A percentile compares a stretch with the other conserved stretches of the same genome.
Conservation (phyloP, 768 basidiomycete genomes). For the Leccinum disarticulatum region DNA sequence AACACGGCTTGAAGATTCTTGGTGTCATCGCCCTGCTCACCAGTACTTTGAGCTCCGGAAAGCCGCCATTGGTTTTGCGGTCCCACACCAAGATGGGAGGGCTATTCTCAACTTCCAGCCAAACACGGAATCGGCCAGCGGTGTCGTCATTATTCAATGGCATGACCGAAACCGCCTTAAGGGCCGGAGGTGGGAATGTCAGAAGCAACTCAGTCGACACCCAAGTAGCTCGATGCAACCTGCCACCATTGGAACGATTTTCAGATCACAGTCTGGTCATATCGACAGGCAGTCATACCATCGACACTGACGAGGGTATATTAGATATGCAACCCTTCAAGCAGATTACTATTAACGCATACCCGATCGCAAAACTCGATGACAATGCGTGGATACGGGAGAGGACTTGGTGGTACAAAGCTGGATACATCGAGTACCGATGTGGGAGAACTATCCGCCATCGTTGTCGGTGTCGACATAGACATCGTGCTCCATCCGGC, state of each 20-base stretch:
- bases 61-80: conserved; percentile 85
- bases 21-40: conserved; percentile 42
- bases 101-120: conserved; percentile 53
- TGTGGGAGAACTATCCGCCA: conserved; percentile 26
- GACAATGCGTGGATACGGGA: conserved; percentile 55
- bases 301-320: conserved; percentile 55
- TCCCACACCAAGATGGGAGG: conserved; percentile 73
- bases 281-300: conserved; percentile 51
- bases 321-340: conserved; percentile 3
- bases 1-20: conserved; percentile 4
- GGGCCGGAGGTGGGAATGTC: conserved; percentile 80
- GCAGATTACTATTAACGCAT: conserved; percentile 29
- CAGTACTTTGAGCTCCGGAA: conserved; percentile 85
- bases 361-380: conserved; percentile 95
- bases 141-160: conserved; percentile 81
- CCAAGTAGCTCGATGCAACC: conserved; percentile 94
- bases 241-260: conserved; percentile 28
- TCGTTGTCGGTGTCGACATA: conserved; percentile 1
- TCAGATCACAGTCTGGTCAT: neutral
- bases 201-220: conserved; percentile 89
- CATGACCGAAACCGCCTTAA: conserved; percentile 66
- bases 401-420: conserved; percentile 54
- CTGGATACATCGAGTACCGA: conserved; percentile 45
- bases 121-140: conserved; percentile 87
- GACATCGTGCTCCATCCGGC: neutral